Evolutionary conservation across 73 alveolate genomes (phyloP).

Genomic region (Paramecium sonneborni): DNA sequence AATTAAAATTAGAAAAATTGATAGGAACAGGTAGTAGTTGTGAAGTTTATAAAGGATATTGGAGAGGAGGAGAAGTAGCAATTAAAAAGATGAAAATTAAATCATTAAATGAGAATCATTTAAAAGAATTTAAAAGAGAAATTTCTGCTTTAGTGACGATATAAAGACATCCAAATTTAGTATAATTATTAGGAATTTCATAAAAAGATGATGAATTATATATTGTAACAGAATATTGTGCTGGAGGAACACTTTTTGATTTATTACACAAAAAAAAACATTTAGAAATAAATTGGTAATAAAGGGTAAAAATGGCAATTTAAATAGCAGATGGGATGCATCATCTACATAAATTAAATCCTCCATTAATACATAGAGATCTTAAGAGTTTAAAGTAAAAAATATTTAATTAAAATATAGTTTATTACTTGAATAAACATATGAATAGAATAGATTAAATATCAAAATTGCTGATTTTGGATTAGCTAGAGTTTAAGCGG

Average conservation of each 20-base stretch:
- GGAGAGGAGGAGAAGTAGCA: conserved; percentile 94
- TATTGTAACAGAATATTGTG: conserved; percentile 96
- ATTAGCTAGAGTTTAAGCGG: conserved; percentile 79
- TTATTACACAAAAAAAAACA: conserved; percentile 87
- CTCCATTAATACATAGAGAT: conserved; percentile 96
- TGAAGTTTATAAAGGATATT: conserved; percentile 90
- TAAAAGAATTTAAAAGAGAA: conserved; percentile 93
- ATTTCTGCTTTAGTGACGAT: conserved; percentile 79
- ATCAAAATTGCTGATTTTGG: conserved; percentile 97
- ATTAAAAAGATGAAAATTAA: conserved; percentile 82
- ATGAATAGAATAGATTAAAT: conserved; percentile 75
- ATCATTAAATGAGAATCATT: conserved; percentile 71
- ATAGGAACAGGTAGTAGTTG: conserved; percentile 70
- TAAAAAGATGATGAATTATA: conserved; percentile 63
- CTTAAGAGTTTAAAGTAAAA: conserved; percentile 88
- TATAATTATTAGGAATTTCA: conserved; percentile 89
- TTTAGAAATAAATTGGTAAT: conserved; percentile 82
- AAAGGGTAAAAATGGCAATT: conserved; percentile 82
- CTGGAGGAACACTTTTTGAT: conserved; percentile 92
- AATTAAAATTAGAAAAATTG: conserved; percentile 23
- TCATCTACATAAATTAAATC: conserved; percentile 86
- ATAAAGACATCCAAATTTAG: conserved; percentile 88
- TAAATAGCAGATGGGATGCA: conserved; percentile 97
- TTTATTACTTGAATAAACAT: conserved; percentile 78
- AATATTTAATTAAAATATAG: conserved; percentile 9